A percentile compares a stretch with the other conserved stretches of the same genome.
Evolutionary conservation across 768 basidiomycete genomes (phyloP).

Genomic region (Tubosaeta sp.): DNA sequence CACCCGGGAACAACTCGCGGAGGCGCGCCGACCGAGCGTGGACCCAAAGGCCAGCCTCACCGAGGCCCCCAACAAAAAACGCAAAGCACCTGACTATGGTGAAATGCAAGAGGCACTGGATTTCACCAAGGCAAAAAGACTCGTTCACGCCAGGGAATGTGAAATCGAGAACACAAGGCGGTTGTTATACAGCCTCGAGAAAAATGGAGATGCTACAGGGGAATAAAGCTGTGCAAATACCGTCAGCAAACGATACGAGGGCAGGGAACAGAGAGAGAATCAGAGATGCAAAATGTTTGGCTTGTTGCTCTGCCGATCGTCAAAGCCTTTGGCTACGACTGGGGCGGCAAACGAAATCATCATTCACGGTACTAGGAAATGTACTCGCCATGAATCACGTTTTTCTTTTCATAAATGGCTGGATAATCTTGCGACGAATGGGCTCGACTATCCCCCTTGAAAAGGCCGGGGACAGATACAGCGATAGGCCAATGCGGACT

Average conservation of each 20-base stretch:
- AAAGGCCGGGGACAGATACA: constrained; percentile 72
- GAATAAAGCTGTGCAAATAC: background rate
- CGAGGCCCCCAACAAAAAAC: background rate
- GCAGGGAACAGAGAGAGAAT: constrained; percentile 20
- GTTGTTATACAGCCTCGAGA: constrained; percentile 34
- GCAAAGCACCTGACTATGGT: constrained; percentile 44
- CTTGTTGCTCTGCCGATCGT: constrained; percentile 64
- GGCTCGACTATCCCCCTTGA: constrained; percentile 67
- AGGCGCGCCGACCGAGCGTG: background rate
- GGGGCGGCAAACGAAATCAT: constrained; percentile 74
- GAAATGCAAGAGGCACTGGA: constrained; percentile 40
- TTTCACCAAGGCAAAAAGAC: constrained; percentile 58
- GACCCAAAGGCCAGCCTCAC: background rate
- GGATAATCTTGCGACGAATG: constrained; percentile 33
- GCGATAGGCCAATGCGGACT: constrained; percentile 62
- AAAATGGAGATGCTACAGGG: background rate
- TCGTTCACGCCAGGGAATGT: constrained; percentile 66
- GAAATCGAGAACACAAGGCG: constrained; percentile 60
- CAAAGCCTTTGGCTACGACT: constrained; percentile 62
- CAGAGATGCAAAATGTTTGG: constrained; percentile 67
- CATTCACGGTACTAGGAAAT: constrained; percentile 24
- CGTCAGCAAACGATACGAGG: constrained; percentile 10
- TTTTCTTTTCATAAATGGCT: constrained; percentile 13
- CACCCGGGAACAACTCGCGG: constrained; percentile 45
- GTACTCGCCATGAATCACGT: constrained; percentile 27